Evolutionary conservation across 495 filamentous ascomycete genomes (phyloP), one percentile per base, ranked within the genome.

Genomic region (Penicillium verhagenii): DNA sequence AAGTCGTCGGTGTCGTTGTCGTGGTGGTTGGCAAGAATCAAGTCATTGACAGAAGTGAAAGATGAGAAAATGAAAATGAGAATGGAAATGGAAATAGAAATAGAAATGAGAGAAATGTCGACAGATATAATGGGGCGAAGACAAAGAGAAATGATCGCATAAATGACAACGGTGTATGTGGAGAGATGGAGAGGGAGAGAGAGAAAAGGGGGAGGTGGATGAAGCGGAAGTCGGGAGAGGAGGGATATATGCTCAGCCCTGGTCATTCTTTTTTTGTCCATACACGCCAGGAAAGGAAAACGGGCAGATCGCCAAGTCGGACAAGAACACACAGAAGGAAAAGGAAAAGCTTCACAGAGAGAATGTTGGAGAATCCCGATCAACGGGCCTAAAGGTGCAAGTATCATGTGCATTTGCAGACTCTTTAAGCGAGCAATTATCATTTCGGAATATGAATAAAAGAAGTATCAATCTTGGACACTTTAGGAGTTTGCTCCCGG

Each of bases 401-500:
- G 40, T 35, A 51, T 21, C 45, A 50, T 54, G 52, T 59, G 51
- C 46, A 50, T 40, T 50, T 51, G 42, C 29, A 59, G 40, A 24
- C 8, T n/a, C 33, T 35, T 24, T 50, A 37, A 29, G n/a, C 6
- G 21, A 37, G 28, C 13, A 10, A 33, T 19, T 2, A 28, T 47
- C 23, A 52, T 45, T 44, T 13, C 26, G 4, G 43, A 19, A 21
- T 21, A 35, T 2, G 43, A 19, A 21, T 21, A 35, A 46, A 47
- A 52, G 57, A 42, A 9, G 18, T 39, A 33, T 58, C 26, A 31
- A 54, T 48, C 44, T 31, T 29, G 4, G 1, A 9, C 20, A 3
- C 14, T 28, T 54, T 18, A 59, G 21, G 56, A 52, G 18, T 23
- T 53, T 5, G 53, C 33, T 4, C 67, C 66, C 7, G 68, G 65